Conservation (phyloP, 2,329 filamentous ascomycete genomes). For the Aspergillus fructus region DNA sequence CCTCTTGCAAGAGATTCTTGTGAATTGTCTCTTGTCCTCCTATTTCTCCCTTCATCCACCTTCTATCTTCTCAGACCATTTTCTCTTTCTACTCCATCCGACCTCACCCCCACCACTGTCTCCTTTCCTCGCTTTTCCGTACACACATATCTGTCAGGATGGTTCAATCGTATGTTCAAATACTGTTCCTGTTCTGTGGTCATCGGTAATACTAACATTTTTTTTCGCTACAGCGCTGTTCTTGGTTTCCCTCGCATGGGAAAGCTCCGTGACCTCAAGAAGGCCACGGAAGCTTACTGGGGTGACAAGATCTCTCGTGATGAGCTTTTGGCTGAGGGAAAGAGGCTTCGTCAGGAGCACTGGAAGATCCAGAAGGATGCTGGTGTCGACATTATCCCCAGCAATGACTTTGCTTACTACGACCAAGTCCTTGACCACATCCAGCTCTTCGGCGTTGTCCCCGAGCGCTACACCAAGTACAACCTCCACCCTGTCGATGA, state of each 20-base stretch:
- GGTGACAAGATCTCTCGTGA: constrained; percentile 88
- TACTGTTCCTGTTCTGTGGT: neutral
- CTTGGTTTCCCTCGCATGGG: constrained; percentile 99
- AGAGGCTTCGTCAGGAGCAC: constrained; percentile 93
- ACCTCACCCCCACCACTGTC: constrained; percentile 7
- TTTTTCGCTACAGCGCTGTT: constrained; percentile 56
- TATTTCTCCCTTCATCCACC: constrained; percentile 14
- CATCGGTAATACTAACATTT: constrained; percentile 10
- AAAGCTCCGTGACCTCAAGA: constrained; percentile 98
- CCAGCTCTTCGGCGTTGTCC: constrained; percentile 91
- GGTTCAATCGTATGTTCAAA: constrained; percentile 58
- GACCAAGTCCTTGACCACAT: constrained; percentile 98
- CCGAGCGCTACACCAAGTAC: constrained; percentile 90
- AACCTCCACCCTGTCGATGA: constrained; percentile 85
- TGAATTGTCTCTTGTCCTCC: constrained; percentile 21
- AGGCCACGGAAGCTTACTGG: constrained; percentile 99
- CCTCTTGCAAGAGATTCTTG: constrained; percentile 24
- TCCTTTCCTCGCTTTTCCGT: constrained; percentile 14
- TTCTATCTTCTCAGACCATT: constrained; percentile 6
- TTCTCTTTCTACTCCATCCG: constrained; percentile 1
- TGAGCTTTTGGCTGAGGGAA: constrained; percentile 89
- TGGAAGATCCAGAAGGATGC: constrained; percentile 99
- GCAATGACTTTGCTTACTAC: constrained; percentile 99
- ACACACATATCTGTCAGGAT: constrained; percentile 46
- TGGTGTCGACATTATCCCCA: constrained; percentile 95